Evolutionary conservation across 768 basidiomycete genomes (phyloP), one percentile per base, ranked within the genome.

Genomic region (Cyathus striatus): DNA sequence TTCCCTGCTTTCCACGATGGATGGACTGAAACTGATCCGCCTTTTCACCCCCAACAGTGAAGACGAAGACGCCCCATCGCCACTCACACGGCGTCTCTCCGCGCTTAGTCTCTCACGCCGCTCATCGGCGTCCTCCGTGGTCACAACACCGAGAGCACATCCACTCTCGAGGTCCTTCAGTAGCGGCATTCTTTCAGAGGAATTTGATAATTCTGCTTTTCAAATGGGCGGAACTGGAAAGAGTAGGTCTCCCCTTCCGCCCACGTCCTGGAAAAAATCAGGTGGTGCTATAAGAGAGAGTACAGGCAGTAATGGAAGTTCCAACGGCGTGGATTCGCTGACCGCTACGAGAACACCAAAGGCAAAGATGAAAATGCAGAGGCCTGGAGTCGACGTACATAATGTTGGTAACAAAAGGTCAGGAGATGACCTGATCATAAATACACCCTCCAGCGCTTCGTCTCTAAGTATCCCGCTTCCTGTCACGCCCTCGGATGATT

Each of bases 41-140:
- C 37, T 38, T 41, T 23, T 55, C 23, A 13, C 4, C 10, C 18
- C 10, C 10, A 53, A 41, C 57, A 83, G 81, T 43, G 83, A 85
- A 65, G 83, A 85, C 58, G 83, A 86, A 65, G 79, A 83, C 44
- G 81, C 83, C 0, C 83, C 83, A 4, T 83, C 80, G 0, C 70
- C 78, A 1, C 70, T 86, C 10, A 85, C 83, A 0, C 69, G 74
- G 7, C 78, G 82, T 6, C 60, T 86, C 4, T 84, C 82, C 4
- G 60, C 69, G 0, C 71, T 84, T 40, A 73, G 75, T 50, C 63
- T 83, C 14, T 63, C 70, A 1, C 63, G 68, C 4, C 68, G 65
- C 5, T 59, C 70, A 12, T 81, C 76, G 0, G 60, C 65, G 1
- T 64, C 72, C 4, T 77, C 75, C 6, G 52, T 75, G 26, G 58